Evolutionary conservation across 2,329 filamentous ascomycete genomes (phyloP).

Genomic region (Neopestalotiopsis rosae): DNA sequence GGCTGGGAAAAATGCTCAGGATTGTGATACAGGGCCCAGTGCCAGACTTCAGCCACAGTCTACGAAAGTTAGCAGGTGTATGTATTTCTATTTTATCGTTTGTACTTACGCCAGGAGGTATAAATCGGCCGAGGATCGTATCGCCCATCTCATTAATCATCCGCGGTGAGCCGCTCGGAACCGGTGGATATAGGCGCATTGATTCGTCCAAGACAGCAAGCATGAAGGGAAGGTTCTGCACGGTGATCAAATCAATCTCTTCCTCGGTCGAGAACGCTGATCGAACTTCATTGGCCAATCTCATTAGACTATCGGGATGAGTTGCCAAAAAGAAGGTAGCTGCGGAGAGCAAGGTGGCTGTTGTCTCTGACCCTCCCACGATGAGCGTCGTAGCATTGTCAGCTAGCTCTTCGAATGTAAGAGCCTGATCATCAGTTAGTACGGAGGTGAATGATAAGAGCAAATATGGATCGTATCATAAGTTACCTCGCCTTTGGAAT

Average conservation of each 20-base stretch:
- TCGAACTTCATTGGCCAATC: not conserved
- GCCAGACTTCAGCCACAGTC: not conserved
- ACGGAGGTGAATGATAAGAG: no score
- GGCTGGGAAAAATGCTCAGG: not conserved
- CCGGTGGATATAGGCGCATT: conserved; percentile 1
- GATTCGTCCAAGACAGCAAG: not conserved
- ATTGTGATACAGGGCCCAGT: not conserved
- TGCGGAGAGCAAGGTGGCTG: not conserved
- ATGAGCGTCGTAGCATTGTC: conserved; percentile 27
- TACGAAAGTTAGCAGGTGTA: not conserved
- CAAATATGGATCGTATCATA: no score
- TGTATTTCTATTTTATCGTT: not conserved
- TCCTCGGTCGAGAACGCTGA: not conserved
- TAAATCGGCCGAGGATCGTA: not conserved
- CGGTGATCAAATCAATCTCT: not conserved
- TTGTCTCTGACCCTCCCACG: conserved; percentile 5
- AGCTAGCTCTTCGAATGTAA: conserved; percentile 23
- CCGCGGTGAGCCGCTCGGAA: not conserved
- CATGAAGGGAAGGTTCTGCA: not conserved
- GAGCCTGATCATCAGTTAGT: not conserved
- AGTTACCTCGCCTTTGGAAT: no score
- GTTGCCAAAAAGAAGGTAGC: not conserved
- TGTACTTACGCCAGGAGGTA: not conserved
- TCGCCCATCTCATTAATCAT: not conserved
- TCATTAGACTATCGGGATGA: not conserved